Base-by-base conservation (phyloP, 495 filamentous ascomycete genomes). In the Hypoxylon crocopeplum region DNA sequence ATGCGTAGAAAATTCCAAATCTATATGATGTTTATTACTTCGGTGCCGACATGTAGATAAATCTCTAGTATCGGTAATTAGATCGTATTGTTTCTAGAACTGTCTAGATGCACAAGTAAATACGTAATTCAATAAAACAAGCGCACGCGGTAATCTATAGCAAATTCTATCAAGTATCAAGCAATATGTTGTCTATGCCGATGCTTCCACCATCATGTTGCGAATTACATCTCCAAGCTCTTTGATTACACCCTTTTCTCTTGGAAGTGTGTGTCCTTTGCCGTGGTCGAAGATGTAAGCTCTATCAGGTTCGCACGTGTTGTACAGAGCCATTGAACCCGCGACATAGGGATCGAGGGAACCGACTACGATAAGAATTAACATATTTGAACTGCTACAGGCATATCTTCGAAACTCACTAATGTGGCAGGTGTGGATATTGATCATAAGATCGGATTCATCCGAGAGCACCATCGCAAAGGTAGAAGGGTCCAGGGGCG, bases 261-360 rank as follows among this genome's bases (percentile, higher is more conserved):
- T 73, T 0, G 82, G 82, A 10, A 84, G 68, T 2, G 77, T 78
- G 69, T 85, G 82, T 0, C 83, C 83, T 44, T 80, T 80, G 4
- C 78, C 83, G 50, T 85, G 82, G 47, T 86, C 84, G 48, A 85
- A 86, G 2, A 85, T 69, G 54, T 79, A 76, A 1, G 83, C 81
- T 1, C 63, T 79, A 30, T 85, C 82, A 0, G 77, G 75, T 29
- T 85, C 79, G 59, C 83, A 87, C 5, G 83, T 69, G 44, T 85
- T 84, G 68, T 82, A 85, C 5, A 87, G 75, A 17, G 80, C 80
- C 71, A 86, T 70, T 3, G 79, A 78, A 0, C 77, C 81, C 41
- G 82, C 74, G 3, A 86, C 71, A 37, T 83, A 85, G 0, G 82
- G 80, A 57, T 87, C 84, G 2, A 78, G 68, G 0, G 79, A 84